Evolutionary conservation across 2,329 filamentous ascomycete genomes (phyloP), one percentile per base, ranked within the genome.

Genomic region (Aspergillus piperis): DNA sequence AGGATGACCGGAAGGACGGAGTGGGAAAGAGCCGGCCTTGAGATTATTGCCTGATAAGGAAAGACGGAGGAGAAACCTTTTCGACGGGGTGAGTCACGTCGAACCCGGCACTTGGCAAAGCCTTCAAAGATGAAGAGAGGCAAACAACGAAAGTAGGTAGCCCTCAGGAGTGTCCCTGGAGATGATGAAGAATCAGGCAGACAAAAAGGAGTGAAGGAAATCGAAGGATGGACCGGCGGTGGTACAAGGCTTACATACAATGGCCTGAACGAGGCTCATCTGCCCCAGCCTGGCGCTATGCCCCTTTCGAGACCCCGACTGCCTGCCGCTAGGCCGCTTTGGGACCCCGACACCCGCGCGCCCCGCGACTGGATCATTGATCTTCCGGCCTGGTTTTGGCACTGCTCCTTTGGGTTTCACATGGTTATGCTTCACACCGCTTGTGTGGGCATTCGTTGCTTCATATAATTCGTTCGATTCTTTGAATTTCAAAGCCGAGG

Each of bases 271-370:
- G 44, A 54, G 47, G 61, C 54, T 56, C 39, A 32, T 52, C 53
- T 38, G 25, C 23, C 48, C 51, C 44, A 39, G n/a, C 15, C 44
- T 32, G 38, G 7, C 56, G 54, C 66, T 54, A 64, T 66, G 61
- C 67, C 53, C 25, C 3, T 55, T 55, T 55, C 38, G 53, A 27
- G 53, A 55, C 39, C 53, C 53, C 53, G 53, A 55, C 53, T 15
- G 4, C 21, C 39, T 32, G 30, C 38, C 66, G 64, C 70, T 70
- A 71, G 65, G 48, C 69, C 62, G 1, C 8, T 61, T 69, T 68
- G 57, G 66, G 71, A 64, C 63, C 66, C 64, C 67, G 70, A 68
- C 65, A 54, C 10, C 32, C 58, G 47, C 32, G 30, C 25, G 48
- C 44, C 36, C n/a, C 23, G 55, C 50, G 49, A 54, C 57, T 50